Evolutionary conservation across 495 filamentous ascomycete species (phyloP).

Genomic region (Aspergillus hancockii): DNA sequence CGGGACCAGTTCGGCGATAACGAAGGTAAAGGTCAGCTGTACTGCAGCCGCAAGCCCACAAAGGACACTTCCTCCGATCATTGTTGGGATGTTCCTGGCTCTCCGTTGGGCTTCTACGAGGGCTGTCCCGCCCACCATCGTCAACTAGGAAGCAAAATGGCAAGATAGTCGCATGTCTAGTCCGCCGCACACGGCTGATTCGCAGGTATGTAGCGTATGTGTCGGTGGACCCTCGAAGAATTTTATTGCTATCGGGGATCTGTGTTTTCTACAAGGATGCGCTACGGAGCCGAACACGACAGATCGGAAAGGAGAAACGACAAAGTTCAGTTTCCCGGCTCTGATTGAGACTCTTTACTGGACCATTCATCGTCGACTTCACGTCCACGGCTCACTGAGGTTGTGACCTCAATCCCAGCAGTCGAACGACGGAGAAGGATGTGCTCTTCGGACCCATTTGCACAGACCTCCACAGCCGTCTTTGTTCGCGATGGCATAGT

Average conservation of each 20-base stretch:
- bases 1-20: conserved; percentile 45
- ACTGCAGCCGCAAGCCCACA: conserved; percentile 37
- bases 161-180: too few species aligned
- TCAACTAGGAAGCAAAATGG: conserved; percentile 46
- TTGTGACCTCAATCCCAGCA: neutral
- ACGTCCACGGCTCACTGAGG: neutral
- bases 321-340: too few species aligned
- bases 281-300: neutral
- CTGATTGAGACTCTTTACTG: too few species aligned
- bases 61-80: conserved; percentile 42
- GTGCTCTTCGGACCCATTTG: neutral
- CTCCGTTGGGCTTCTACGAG: too few species aligned
- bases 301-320: neutral
- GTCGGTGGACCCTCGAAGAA: too few species aligned
- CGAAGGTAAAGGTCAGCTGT: conserved; percentile 39
- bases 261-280: too few species aligned
- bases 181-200: too few species aligned
- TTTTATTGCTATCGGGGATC: too few species aligned
- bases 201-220: too few species aligned
- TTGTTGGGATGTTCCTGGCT: conserved; percentile 40
- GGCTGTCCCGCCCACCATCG: conserved; percentile 45
- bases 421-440: neutral
- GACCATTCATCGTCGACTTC: too few species aligned
- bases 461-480: neutral
- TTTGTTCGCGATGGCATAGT: neutral